phyloP scores from a whole-genome alignment of 176 grass and related monocot genomes.

The Ensete ventricosum region DNA sequence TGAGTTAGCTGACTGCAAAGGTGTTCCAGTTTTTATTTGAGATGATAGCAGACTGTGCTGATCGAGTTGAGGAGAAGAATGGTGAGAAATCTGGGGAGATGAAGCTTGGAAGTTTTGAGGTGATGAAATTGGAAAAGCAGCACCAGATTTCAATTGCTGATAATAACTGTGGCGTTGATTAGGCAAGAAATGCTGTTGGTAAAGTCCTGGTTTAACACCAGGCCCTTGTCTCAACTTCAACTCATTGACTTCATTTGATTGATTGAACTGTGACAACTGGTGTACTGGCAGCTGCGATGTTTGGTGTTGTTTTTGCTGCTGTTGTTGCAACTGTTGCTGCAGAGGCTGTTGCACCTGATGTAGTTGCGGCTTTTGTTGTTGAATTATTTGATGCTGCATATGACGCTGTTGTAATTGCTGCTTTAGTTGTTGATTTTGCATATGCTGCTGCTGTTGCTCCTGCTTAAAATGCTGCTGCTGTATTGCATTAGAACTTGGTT shows the following conservation, averaged over 20 bases:
- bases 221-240: constrained; percentile 63
- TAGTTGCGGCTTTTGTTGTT: constrained; percentile 48
- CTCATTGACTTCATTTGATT: constrained; percentile 53
- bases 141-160: constrained; percentile 56
- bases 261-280: constrained; percentile 51
- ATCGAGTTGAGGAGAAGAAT: constrained; percentile 81
- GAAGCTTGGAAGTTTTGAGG: constrained; percentile 90
- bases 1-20: constrained; percentile 67
- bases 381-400: constrained; percentile 24
- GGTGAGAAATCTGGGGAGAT: constrained; percentile 85
- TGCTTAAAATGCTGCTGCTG: constrained; percentile 36
- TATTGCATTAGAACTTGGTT: constrained; percentile 47
- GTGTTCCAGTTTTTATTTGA: constrained; percentile 76
- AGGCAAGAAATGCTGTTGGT: constrained; percentile 47
- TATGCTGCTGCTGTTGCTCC: constrained; percentile 62
- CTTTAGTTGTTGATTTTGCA: constrained; percentile 61
- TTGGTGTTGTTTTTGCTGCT: constrained; percentile 50
- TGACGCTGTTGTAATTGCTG: constrained; percentile 20
- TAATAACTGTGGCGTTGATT: constrained; percentile 41
- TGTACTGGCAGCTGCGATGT: constrained; percentile 25
- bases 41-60: constrained; percentile 64
- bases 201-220: constrained; percentile 67
- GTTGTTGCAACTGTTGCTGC: constrained; percentile 43
- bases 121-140: constrained; percentile 73
- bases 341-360: constrained; percentile 41